Conservation (phyloP, 2,329 filamentous ascomycete species). For the Fusarium sambucinum region DNA sequence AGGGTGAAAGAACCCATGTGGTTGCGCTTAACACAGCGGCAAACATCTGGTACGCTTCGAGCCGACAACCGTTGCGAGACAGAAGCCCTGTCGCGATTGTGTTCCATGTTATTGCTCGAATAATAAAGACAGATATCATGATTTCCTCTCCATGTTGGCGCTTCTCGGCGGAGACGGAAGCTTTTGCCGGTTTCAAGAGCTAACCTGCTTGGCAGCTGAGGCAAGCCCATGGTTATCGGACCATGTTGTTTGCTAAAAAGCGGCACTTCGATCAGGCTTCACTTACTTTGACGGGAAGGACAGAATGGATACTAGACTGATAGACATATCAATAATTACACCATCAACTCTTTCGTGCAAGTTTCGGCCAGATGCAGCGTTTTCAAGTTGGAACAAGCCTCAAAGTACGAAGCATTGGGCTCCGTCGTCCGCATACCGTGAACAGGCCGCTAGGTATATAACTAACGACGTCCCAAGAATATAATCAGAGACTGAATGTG, state of each 20-base stretch:
- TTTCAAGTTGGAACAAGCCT: not conserved
- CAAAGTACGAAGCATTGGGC: not conserved
- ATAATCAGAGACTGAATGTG: not conserved
- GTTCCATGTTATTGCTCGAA: not conserved
- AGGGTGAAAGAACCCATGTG: not conserved
- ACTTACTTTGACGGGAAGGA: not conserved
- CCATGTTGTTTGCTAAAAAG: not conserved
- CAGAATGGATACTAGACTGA: not conserved
- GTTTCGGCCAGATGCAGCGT: not conserved
- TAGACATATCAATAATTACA: not conserved
- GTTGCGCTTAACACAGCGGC: slow-evolving; percentile 16
- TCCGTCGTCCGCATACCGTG: not conserved
- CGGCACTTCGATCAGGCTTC: not conserved
- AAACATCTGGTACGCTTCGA: slow-evolving; percentile 17
- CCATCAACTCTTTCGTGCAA: not conserved
- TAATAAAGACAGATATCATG: not conserved
- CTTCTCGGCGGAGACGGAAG: not conserved
- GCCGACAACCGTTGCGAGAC: slow-evolving; percentile 6
- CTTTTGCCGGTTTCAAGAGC: not conserved
- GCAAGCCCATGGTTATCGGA: not conserved
- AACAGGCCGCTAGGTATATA: not conserved
- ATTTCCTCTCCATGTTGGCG: not conserved
- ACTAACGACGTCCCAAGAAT: not conserved
- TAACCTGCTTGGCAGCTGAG: not conserved
- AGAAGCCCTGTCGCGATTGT: slow-evolving; percentile 2